Percentiles rank a stretch among this genome's conserved stretches.
phyloP scores from a whole-genome alignment of 2,329 filamentous ascomycete genomes.

The Trichoderma sp. region DNA sequence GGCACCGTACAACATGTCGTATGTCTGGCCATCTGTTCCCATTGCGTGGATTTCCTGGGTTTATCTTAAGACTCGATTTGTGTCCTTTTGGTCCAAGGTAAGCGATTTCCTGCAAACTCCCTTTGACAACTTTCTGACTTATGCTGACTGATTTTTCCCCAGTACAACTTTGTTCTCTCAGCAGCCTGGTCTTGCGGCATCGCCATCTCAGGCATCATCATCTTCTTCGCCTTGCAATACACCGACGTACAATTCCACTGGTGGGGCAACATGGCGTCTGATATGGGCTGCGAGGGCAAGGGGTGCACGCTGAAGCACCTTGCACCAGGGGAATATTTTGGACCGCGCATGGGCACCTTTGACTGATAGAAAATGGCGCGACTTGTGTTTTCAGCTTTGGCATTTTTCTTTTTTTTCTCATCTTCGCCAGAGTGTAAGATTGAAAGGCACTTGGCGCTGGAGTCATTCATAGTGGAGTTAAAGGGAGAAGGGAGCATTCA shows the following conservation, averaged over 20 bases:
- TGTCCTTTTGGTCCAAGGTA: conserved; percentile 53
- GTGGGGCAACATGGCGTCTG: conserved; percentile 49
- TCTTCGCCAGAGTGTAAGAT: conserved; percentile 2
- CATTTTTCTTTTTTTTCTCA: neutral
- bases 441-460: conserved; percentile 8
- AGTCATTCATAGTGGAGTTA: conserved; percentile 15
- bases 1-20: conserved; percentile 52
- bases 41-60: conserved; percentile 54
- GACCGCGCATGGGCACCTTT: conserved; percentile 41
- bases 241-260: conserved; percentile 43
- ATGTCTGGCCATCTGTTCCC: conserved; percentile 51
- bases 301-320: conserved; percentile 40
- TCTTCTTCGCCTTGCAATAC: conserved; percentile 53
- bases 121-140: neutral
- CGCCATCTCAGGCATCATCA: conserved; percentile 50
- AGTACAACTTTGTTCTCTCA: conserved; percentile 55
- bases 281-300: conserved; percentile 42
- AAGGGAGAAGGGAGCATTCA: conserved; percentile 3
- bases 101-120: conserved; percentile 3
- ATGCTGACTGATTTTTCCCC: neutral
- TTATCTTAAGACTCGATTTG: conserved; percentile 48
- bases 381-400: neutral
- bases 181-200: conserved; percentile 51
- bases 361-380: conserved; percentile 24
- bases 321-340: conserved; percentile 38